Evolutionary conservation across 1,284 basidiomycete species (phyloP).

Genomic region (Phellinidium pouzarii): DNA sequence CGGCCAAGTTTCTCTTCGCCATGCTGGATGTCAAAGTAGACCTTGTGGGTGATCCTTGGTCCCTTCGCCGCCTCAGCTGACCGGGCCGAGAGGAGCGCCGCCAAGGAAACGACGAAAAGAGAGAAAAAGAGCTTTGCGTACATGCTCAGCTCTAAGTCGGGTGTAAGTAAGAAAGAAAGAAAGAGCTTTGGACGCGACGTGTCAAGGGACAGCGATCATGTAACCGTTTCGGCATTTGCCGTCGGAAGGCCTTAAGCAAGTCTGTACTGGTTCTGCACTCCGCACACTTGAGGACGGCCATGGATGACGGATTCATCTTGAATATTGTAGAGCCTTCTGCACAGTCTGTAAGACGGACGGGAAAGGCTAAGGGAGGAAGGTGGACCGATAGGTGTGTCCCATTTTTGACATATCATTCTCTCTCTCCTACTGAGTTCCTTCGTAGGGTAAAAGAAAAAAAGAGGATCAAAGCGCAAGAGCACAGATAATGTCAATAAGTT

Average conservation of each 20-base stretch:
- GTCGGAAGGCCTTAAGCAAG: background rate
- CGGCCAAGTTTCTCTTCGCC: slow-evolving; percentile 79
- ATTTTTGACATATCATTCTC: slow-evolving; percentile 17
- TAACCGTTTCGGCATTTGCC: slow-evolving; percentile 5
- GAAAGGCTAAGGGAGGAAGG: slow-evolving; percentile 51
- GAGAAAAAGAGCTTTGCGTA: slow-evolving; percentile 40
- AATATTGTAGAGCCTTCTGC: slow-evolving; percentile 49
- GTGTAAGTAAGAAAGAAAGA: slow-evolving; percentile 5
- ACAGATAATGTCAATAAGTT: background rate
- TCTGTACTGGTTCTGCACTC: background rate
- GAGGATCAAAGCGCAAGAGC: slow-evolving; percentile 55
- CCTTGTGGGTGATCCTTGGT: slow-evolving; percentile 84
- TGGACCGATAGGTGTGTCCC: slow-evolving; percentile 75
- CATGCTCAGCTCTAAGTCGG: slow-evolving; percentile 9
- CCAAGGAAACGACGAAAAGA: slow-evolving; percentile 56
- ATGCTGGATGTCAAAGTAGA: slow-evolving; percentile 92
- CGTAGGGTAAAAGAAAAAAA: slow-evolving; percentile 63
- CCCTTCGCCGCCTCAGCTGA: slow-evolving; percentile 69
- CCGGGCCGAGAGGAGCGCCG: slow-evolving; percentile 62
- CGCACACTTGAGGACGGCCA: slow-evolving; percentile 22
- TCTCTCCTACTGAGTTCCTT: slow-evolving; percentile 18
- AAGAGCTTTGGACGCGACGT: slow-evolving; percentile 13
- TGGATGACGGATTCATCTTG: slow-evolving; percentile 67
- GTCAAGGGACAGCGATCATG: slow-evolving; percentile 6
- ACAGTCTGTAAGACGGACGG: slow-evolving; percentile 25